Evolutionary conservation across 2,329 filamentous ascomycete genomes (phyloP).

Genomic region (Teratosphaeria gauchensis): DNA sequence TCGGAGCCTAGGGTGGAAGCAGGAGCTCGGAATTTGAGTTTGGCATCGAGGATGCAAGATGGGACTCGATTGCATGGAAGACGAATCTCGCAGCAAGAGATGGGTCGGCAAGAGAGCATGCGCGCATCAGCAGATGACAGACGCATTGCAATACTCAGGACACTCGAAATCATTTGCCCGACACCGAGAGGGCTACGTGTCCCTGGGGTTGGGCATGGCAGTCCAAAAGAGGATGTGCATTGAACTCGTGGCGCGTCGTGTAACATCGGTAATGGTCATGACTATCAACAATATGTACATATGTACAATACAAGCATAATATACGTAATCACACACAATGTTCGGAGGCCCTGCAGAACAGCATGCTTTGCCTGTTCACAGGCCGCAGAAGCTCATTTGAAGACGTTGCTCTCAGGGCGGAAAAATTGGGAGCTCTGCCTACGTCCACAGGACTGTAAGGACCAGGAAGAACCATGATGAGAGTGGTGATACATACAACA

Average conservation of each 20-base stretch:
- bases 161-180: slow-evolving; percentile 9
- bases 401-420: background rate
- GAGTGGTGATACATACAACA: background rate
- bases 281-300: background rate
- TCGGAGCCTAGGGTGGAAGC: background rate
- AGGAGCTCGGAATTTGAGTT: background rate
- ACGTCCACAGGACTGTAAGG: background rate
- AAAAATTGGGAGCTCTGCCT: background rate
- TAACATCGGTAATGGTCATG: background rate
- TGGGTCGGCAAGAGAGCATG: background rate
- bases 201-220: background rate
- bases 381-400: background rate
- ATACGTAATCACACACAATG: background rate
- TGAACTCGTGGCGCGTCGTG: background rate
- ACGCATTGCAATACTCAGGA: slow-evolving; percentile 6
- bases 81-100: background rate
- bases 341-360: background rate
- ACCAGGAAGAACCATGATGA: background rate
- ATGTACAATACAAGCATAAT: background rate
- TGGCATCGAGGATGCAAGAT: background rate
- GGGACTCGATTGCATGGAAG: background rate
- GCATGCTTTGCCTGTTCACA: background rate
- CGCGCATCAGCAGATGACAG: slow-evolving; percentile 5
- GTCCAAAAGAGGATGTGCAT: background rate
- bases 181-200: slow-evolving; percentile 3